phyloP scores from a whole-genome alignment of 176 grass and related monocot genomes.

The Rhynchospora breviuscula region DNA sequence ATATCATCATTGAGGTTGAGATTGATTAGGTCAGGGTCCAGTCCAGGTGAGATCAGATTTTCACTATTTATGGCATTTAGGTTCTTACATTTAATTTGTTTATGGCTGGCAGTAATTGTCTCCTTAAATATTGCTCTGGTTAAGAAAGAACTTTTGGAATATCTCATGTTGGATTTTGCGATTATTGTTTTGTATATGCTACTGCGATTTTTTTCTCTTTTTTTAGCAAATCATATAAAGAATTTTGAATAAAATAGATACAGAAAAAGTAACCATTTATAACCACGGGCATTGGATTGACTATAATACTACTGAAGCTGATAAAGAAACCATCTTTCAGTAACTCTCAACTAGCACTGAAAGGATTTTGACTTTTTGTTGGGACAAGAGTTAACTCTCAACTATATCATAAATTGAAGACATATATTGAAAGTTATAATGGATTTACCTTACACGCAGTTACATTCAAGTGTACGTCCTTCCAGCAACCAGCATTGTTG shows the following conservation, averaged over 20 bases:
- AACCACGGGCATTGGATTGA: not conserved
- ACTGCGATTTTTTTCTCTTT: not conserved
- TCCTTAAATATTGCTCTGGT: not conserved
- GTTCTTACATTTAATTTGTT: not conserved
- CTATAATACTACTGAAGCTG: not conserved
- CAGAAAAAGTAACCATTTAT: not conserved
- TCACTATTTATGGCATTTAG: not conserved
- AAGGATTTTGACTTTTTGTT: not conserved
- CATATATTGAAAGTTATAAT: not conserved
- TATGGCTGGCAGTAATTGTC: not conserved
- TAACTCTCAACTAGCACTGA: not conserved
- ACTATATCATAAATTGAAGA: not conserved
- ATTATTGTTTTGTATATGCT: not conserved
- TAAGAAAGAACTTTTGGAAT: not conserved
- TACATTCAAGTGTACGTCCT: constrained; percentile 43
- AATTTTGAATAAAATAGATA: too few relatives aligned
- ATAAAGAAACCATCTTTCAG: not conserved
- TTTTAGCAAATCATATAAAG: not conserved
- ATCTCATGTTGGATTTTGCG: not conserved
- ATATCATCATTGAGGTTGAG: not conserved
- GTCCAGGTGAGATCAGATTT: not conserved
- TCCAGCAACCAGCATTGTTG: constrained; percentile 85
- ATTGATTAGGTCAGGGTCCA: not conserved
- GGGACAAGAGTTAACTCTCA: not conserved
- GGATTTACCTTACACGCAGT: constrained; percentile 73